Evolutionary conservation across 331 rosid genomes (phyloP).

Genomic region (Pyrus hybrid): DNA sequence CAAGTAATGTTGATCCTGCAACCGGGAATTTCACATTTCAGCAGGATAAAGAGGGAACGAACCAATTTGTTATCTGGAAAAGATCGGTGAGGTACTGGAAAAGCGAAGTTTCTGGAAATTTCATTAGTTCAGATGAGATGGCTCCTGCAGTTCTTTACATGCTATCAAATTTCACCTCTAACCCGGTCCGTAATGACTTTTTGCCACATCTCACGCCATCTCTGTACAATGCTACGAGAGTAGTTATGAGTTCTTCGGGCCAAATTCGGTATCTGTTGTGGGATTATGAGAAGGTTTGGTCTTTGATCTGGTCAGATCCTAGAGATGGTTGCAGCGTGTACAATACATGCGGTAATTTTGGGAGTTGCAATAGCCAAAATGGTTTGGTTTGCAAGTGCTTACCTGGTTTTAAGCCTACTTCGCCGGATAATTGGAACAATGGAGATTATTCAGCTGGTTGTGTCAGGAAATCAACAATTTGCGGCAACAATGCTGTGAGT

Average conservation of each 20-base stretch:
- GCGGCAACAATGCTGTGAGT: slow-evolving; percentile 26
- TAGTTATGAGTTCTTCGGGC: slow-evolving; percentile 54
- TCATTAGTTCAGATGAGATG: slow-evolving; percentile 46
- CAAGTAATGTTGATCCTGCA: slow-evolving; percentile 41
- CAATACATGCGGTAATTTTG: slow-evolving; percentile 70
- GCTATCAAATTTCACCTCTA: slow-evolving; percentile 50
- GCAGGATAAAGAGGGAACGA: slow-evolving; percentile 38
- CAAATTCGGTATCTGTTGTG: slow-evolving; percentile 47
- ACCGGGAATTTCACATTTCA: slow-evolving; percentile 65
- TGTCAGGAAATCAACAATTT: slow-evolving; percentile 45
- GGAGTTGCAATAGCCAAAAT: slow-evolving; percentile 52
- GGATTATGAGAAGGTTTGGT: slow-evolving; percentile 49
- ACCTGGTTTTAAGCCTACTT: slow-evolving; percentile 64
- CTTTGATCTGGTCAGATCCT: slow-evolving; percentile 58
- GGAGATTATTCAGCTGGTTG: slow-evolving; percentile 72
- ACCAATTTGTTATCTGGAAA: slow-evolving; percentile 56
- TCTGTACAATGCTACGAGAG: slow-evolving; percentile 40
- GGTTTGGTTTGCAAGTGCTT: slow-evolving; percentile 61
- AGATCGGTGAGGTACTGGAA: slow-evolving; percentile 69
- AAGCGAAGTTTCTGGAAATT: slow-evolving; percentile 46
- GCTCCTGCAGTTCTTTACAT: slow-evolving; percentile 49
- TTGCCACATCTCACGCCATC: slow-evolving; percentile 54
- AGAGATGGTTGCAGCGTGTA: slow-evolving; percentile 66
- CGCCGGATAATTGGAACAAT: slow-evolving; percentile 34
- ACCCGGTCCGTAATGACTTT: slow-evolving; percentile 37